Evolutionary conservation across 371 early-diverging fungal genomes (phyloP), one percentile per base, ranked within the genome.

Genomic region (Zychaea mexicana): DNA sequence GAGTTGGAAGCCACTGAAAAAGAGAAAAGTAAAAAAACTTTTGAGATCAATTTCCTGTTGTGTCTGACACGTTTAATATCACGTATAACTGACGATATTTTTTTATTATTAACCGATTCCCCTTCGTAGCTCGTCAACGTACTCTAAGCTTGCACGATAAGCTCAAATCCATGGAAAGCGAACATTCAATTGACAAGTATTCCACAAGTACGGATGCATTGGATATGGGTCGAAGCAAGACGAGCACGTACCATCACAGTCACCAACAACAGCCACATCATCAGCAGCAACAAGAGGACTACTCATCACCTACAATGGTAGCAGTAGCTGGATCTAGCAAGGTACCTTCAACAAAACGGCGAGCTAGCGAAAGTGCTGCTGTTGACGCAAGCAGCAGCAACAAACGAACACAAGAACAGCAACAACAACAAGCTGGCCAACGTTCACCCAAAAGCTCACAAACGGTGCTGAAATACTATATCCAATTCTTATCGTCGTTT

Each of bases 401-500:
- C 24, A 49, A 24, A 49, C 21, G 5, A 19, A 8, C 5, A 4
- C 49, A 49, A 24, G 49, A 49, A 24, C n/a, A n/a, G n/a, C n/a
- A n/a, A n/a, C n/a, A n/a, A n/a, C n/a, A n/a, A n/a, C 49, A 49
- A 19, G 26, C 21, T 22, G 1, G 22, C 6, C 9, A 22, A 12
- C 59, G 72, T 10, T 57, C 71, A 2, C 68, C 77, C 19, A 80
- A 75, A 45, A 68, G 70, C 12, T 70, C 76, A 8, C 57, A 64
- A 0, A 72, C 65, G 19, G 46, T 59, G 2, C 65, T 86, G 42
- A 83, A 83, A 57, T 74, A 72, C 9, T 85, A 86, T 52, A 79
- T 72, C 4, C 74, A 73, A 12, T 80, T 82, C 57, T 71, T 94
- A 56, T 90, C 90, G 13, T 63, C 76, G n/a, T 88, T 88, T 52